Evolutionary conservation across 2,329 filamentous ascomycete species (phyloP), one percentile per base, ranked within the genome.

Genomic region (Aureobasidium sp.): DNA sequence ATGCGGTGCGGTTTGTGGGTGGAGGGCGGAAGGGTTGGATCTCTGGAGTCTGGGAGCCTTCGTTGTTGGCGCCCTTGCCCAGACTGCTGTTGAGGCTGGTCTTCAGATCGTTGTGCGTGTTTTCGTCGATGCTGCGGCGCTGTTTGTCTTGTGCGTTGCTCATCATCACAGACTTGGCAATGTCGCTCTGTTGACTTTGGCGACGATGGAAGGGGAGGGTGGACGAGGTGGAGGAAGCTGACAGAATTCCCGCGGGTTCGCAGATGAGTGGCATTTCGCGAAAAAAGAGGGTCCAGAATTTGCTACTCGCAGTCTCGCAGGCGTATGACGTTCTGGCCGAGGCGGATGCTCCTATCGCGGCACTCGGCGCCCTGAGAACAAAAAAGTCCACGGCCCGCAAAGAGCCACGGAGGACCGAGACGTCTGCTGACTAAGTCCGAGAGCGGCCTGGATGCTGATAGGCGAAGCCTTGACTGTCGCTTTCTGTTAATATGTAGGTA

Each of bases 131-230:
- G 51, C 38, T 52, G 17, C 41, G 29, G 39, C 25, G 51, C 19
- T 45, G 45, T 34, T 47, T 19, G 14, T 48, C 41, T 11, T 57
- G 57, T 42, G 45, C 58, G 55, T 57, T 66, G 53, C 61, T 55
- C 38, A 61, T 58, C 60, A 67, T 66, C 34, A 58, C 61, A 51
- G 59, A 56, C 51, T 62, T 63, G 22, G 61, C 63, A 48, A 65
- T 58, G 40, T 55, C 57, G 6, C 60, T 61, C 38, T 65, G 65
- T 50, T 64, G 60, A 45, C 61, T 64, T 45, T 68, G 66, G 35
- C 67, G 59, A 24, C 65, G 64, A 49, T 58, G 57, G 37, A 39
- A 39, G 21, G 53, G 45, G 22, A 51, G 30, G 47, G 50, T 45
- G 37, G 48, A 51, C 35, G 48, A 40, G 17, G 34, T 51, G 25